phyloP scores from a whole-genome alignment of 2,329 filamentous ascomycete genomes.

The Cordyceps tenuipes region DNA sequence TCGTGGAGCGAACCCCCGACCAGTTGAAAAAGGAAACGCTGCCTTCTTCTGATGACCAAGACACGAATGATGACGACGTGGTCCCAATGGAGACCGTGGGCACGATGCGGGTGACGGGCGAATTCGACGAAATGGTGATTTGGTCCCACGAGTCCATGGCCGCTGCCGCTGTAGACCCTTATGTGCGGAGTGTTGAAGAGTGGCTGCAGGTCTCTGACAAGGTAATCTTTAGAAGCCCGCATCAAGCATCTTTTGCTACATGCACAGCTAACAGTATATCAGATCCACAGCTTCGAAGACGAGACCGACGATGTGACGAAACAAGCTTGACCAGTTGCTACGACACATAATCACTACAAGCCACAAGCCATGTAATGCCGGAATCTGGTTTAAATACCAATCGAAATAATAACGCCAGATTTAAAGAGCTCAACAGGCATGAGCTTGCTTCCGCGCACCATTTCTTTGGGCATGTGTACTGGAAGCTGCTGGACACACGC shows the following conservation, averaged over 20 bases:
- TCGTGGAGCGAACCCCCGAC: constrained; percentile 40
- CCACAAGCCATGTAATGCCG: accelerated
- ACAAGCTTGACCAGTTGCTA: neutral
- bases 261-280: neutral
- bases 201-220: constrained; percentile 68
- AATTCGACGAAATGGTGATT: constrained; percentile 69
- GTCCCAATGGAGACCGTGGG: constrained; percentile 43
- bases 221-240: constrained; percentile 31
- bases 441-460: no score
- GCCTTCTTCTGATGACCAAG: constrained; percentile 12
- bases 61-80: constrained; percentile 28
- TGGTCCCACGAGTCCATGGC: constrained; percentile 72
- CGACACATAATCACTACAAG: neutral
- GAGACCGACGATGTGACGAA: neutral
- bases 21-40: constrained; percentile 29
- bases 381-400: neutral
- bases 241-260: neutral
- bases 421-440: neutral
- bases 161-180: constrained; percentile 56
- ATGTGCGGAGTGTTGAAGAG: constrained; percentile 67
- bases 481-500: no score
- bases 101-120: constrained; percentile 52
- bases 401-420: neutral
- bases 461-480: no score
- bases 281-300: constrained; percentile 2